phyloP scores from a whole-genome alignment of 2,329 filamentous ascomycete genomes.

The Mariannaea elegans region DNA sequence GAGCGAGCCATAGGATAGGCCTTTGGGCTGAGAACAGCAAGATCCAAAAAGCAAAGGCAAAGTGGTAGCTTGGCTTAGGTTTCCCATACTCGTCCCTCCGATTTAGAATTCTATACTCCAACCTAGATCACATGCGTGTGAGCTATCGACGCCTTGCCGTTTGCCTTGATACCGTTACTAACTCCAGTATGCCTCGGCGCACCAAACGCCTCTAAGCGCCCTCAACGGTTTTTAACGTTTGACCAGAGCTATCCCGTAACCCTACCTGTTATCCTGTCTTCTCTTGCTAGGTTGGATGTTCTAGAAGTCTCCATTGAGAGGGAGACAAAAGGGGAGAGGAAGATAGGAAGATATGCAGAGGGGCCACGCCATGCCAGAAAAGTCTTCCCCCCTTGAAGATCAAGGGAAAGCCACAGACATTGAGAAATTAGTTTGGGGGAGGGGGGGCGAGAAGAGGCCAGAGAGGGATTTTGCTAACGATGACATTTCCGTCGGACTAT shows the following conservation, averaged over 20 bases:
- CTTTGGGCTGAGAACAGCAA: slow-evolving; percentile 8
- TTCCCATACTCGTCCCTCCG: too few relatives aligned
- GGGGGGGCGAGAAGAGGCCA: slow-evolving; percentile 1
- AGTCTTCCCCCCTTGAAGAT: slow-evolving; percentile 24
- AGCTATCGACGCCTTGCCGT: too few relatives aligned
- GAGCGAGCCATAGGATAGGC: background rate
- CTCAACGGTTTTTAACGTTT: too few relatives aligned
- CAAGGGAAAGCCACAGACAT: slow-evolving; percentile 6
- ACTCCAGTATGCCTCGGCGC: too few relatives aligned
- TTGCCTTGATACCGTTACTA: too few relatives aligned
- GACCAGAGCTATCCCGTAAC: too few relatives aligned
- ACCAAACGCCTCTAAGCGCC: too few relatives aligned
- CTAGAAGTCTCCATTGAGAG: background rate
- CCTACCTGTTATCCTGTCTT: too few relatives aligned
- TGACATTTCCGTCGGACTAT: slow-evolving; percentile 11
- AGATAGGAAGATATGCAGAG: background rate
- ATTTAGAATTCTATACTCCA: too few relatives aligned
- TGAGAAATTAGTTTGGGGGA: background rate
- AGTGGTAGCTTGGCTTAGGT: background rate
- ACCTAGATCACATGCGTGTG: too few relatives aligned
- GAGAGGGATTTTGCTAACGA: slow-evolving; percentile 13
- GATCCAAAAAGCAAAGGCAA: slow-evolving; percentile 31
- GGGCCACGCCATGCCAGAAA: slow-evolving; percentile 1
- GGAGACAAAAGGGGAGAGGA: background rate
- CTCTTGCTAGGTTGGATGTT: too few relatives aligned